Evolutionary conservation across 73 alveolate genomes (phyloP), one percentile per base, ranked within the genome.

Genomic region (Blepharisma stoltei): DNA sequence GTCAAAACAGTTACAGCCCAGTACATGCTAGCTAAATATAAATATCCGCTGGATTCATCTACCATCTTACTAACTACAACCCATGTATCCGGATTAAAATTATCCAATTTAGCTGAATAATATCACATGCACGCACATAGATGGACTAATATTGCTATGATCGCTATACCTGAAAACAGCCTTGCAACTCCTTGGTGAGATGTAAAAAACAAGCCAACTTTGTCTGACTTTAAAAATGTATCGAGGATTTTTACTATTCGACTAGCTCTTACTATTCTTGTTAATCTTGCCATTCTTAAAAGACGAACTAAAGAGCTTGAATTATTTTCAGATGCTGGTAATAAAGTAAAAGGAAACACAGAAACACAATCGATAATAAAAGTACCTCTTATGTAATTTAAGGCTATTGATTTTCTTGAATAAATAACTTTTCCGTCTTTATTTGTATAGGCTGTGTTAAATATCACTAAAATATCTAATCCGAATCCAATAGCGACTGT

Each of bases 121-220:
- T 68, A 87, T 91, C 93, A 90, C 11, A 90, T 69, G 79, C 97
- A 90, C 32, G 94, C 95, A 43, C 78, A 75, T n/a, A 83, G 44
- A 37, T 71, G 83, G 46, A 87, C 86, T 7, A 78, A 6, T 9
- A 88, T 68, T 32, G 83, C 65, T 6, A 85, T 47, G 0, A 81
- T 46, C n/a, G 68, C 53, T 69, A 88, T 21, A 48, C 95, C 86
- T 52, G 60, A 68, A 14, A 82, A 4, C 11, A 60, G 46, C 14
- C 73, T n/a, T n/a, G 73, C 23, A 9, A 60, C 23, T 20, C 73
- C 73, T 60, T 60, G 73, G 45, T 60, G 73, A 32, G 41, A 32
- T 32, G 41, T 32, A 32, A 32, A 32, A 32, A 32, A 32, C 3
- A 32, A 32, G 41, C 41, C 41, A 3, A 83, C 93, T 7, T 85